Conservation (phyloP, 1,139 yeast genomes). For the Taphrina wiesneri region DNA sequence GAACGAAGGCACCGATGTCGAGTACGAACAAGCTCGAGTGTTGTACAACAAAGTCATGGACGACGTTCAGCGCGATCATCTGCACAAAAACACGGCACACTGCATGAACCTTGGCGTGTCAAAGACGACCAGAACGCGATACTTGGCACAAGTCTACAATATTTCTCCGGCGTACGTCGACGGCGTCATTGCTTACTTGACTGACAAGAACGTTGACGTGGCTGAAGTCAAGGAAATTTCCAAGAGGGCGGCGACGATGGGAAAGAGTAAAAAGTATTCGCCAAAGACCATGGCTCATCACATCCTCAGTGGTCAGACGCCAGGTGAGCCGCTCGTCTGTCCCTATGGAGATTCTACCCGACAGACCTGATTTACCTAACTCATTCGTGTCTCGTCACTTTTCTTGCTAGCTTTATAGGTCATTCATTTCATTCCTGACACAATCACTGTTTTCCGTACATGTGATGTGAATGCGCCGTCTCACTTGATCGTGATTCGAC, state of each 20-base stretch:
- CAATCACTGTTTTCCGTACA: too few relatives aligned
- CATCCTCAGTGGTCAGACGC: slow-evolving; percentile 7
- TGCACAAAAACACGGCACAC: slow-evolving; percentile 27
- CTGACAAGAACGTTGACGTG: slow-evolving; percentile 12
- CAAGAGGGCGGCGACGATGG: slow-evolving; percentile 18
- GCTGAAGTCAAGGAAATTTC: slow-evolving; percentile 17
- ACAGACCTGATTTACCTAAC: not conserved
- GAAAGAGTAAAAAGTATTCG: slow-evolving; percentile 19
- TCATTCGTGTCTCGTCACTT: too few relatives aligned
- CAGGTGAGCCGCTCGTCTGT: slow-evolving; percentile 14
- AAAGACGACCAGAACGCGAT: slow-evolving; percentile 13
- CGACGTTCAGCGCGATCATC: slow-evolving; percentile 13
- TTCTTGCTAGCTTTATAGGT: too few relatives aligned
- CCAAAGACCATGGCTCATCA: slow-evolving; percentile 23
- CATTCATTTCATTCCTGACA: too few relatives aligned
- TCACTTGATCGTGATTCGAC: too few relatives aligned
- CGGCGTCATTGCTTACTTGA: slow-evolving; percentile 13
- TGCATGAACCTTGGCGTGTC: slow-evolving; percentile 22
- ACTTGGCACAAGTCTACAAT: slow-evolving; percentile 19
- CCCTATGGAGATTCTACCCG: slow-evolving; percentile 13
- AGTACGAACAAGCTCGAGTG: slow-evolving; percentile 27
- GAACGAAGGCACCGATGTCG: slow-evolving; percentile 24
- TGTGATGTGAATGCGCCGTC: too few relatives aligned
- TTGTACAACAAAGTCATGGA: slow-evolving; percentile 24
- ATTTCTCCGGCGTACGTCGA: slow-evolving; percentile 22